Evolutionary conservation across 2,329 filamentous ascomycete species (phyloP), one percentile per base, ranked within the genome.

Genomic region (Ophiocordyceps australis): DNA sequence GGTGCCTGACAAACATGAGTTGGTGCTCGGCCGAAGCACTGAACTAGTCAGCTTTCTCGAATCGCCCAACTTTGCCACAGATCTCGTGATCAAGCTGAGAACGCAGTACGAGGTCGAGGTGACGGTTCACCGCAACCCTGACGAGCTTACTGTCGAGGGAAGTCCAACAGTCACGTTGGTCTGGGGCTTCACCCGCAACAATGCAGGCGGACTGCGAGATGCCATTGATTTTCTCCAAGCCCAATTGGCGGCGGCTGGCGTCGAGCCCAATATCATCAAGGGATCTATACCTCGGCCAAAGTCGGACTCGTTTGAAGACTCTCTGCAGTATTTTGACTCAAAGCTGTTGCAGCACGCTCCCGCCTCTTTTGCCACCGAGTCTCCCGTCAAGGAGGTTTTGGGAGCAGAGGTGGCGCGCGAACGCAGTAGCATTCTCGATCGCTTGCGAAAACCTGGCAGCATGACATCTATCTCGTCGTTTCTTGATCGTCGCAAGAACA

Each of bases 261-360:
- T 94, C n/a, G 82, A 95, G 40, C 68, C 75, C 8, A 79, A 68
- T 30, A 74, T 83, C 22, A 74, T 95, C 42, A 91, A 91, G 50
- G 89, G 89, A 27, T 75, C 82, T n/a, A 89, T 95, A 36, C 83
- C 86, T 13, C 78, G 89, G n/a, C 89, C 89, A 34, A 94, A 95
- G 57, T 95, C 89, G 1, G 89, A 98, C 49, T 94, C 89, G 0
- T 98, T 98, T 36, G 89, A 98, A 47, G 86, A 98, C 40, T 92
- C 86, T 7, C 64, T 95, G 27, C 86, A 85, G 30, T 95, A 85
- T 57, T 98, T 98, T 44, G 81, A 94, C 46, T 94, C 86, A 3
- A 95, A 94, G 56, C 66, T 98, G 23, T 67, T 98, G 28, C 89
- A 95, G 50, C 83, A 91, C 41, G 85, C 86, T 4, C 83, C 86